phyloP scores from a whole-genome alignment of 805 yeast species.

The Lipomyces orientalis region DNA sequence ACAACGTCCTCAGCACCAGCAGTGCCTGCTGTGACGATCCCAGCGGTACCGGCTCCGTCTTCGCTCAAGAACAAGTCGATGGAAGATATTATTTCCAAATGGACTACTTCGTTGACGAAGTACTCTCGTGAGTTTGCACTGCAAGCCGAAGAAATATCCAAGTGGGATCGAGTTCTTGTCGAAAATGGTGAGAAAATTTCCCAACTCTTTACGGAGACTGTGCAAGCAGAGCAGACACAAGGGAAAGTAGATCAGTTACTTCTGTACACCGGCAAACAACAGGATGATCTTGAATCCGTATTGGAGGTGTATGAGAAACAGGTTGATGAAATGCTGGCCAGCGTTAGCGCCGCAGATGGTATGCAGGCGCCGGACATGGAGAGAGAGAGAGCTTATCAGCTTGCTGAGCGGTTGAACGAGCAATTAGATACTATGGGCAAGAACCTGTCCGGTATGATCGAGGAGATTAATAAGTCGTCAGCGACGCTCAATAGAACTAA shows the following conservation, averaged over 20 bases:
- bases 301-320: slow-evolving; percentile 83
- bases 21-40: slow-evolving; percentile 4
- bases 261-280: slow-evolving; percentile 86
- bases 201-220: slow-evolving; percentile 74
- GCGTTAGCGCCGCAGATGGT: slow-evolving; percentile 44
- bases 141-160: slow-evolving; percentile 74
- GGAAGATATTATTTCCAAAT: slow-evolving; percentile 88
- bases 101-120: slow-evolving; percentile 84
- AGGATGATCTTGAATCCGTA: slow-evolving; percentile 83
- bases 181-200: slow-evolving; percentile 85
- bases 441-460: slow-evolving; percentile 74
- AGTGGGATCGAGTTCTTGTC: slow-evolving; percentile 86
- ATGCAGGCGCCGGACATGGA: slow-evolving; percentile 68
- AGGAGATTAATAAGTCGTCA: slow-evolving; percentile 70
- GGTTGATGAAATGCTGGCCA: slow-evolving; percentile 52
- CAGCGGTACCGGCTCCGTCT: slow-evolving; percentile 41
- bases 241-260: slow-evolving; percentile 84
- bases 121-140: slow-evolving; percentile 75
- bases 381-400: slow-evolving; percentile 84
- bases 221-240: slow-evolving; percentile 85
- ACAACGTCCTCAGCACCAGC: slow-evolving; percentile 20
- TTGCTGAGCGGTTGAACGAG: slow-evolving; percentile 84
- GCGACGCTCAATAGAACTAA: slow-evolving; percentile 50
- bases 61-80: slow-evolving; percentile 86
- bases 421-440: slow-evolving; percentile 78